Evolutionary conservation across 2,329 filamentous ascomycete genomes (phyloP).

Genomic region (Leptographium radiaticola): DNA sequence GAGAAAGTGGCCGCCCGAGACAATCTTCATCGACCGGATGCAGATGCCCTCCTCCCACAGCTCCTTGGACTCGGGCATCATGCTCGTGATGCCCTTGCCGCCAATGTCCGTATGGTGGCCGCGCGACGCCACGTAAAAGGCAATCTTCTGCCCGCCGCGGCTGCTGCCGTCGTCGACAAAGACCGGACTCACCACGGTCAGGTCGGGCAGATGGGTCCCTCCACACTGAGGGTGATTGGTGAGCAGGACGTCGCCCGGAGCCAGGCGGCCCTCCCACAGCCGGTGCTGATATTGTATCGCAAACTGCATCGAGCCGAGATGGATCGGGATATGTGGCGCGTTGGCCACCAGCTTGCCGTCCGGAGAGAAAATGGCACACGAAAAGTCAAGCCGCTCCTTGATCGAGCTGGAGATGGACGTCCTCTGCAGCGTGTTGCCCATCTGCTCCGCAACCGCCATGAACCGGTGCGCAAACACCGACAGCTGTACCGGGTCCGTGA

Average conservation of each 20-base stretch:
- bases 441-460: constrained; percentile 49
- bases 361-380: constrained; percentile 65
- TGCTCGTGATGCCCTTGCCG: constrained; percentile 67
- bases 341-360: constrained; percentile 66
- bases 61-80: constrained; percentile 61
- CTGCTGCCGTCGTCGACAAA: constrained; percentile 34
- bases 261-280: constrained; percentile 65
- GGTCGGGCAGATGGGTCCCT: constrained; percentile 63
- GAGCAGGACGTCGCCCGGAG: constrained; percentile 67
- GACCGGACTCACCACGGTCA: constrained; percentile 67
- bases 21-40: constrained; percentile 55
- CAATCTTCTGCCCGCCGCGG: constrained; percentile 49
- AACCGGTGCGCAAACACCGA: constrained; percentile 63
- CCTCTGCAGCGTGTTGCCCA: constrained; percentile 68
- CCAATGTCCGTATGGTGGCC: constrained; percentile 60
- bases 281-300: constrained; percentile 65
- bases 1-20: constrained; percentile 63
- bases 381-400: constrained; percentile 72
- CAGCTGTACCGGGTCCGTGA: constrained; percentile 58
- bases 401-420: constrained; percentile 71
- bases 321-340: constrained; percentile 66
- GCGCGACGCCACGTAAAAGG: constrained; percentile 70
- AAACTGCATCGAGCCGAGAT: constrained; percentile 66
- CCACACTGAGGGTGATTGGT: constrained; percentile 50
- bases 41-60: constrained; percentile 52